phyloP scores from a whole-genome alignment of 1,139 yeast species.

The Lodderomyces elongisporus region DNA sequence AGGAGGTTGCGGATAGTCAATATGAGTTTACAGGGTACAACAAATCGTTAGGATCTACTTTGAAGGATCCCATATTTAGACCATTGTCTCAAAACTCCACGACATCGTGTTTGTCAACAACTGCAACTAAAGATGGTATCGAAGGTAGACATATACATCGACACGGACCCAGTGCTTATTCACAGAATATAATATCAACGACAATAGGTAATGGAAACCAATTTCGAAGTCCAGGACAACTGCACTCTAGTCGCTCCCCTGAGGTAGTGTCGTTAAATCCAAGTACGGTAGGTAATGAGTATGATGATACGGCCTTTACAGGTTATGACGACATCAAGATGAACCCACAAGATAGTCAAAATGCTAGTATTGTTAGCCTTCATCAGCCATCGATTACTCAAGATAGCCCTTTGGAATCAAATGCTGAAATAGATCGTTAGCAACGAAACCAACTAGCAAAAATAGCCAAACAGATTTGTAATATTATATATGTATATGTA shows the following conservation, averaged over 20 bases:
- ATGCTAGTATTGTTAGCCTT: constrained; percentile 7
- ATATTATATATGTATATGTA: too few relatives aligned
- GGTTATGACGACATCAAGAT: background rate
- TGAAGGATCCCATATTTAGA: constrained; percentile 31
- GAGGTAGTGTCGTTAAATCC: background rate
- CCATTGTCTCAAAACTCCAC: constrained; percentile 60
- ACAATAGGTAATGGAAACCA: constrained; percentile 15
- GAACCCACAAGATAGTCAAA: constrained; percentile 3
- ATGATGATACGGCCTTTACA: background rate
- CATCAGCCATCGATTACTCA: constrained; percentile 6
- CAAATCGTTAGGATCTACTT: background rate
- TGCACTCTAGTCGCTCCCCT: constrained; percentile 2
- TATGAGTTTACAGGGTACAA: background rate
- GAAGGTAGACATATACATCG: constrained; percentile 58
- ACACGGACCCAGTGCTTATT: constrained; percentile 28
- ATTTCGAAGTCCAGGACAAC: background rate
- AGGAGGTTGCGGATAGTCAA: too few relatives aligned
- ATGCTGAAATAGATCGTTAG: too few relatives aligned
- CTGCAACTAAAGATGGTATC: constrained; percentile 69
- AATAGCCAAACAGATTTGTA: too few relatives aligned
- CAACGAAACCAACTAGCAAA: too few relatives aligned
- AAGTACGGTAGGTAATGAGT: background rate
- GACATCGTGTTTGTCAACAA: constrained; percentile 61
- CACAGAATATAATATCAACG: constrained; percentile 29
- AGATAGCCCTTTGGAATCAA: too few relatives aligned